Percentiles rank a stretch among this genome's conserved stretches.
Conservation (phyloP, 768 basidiomycete genomes). For the Tricholomella constricta region DNA sequence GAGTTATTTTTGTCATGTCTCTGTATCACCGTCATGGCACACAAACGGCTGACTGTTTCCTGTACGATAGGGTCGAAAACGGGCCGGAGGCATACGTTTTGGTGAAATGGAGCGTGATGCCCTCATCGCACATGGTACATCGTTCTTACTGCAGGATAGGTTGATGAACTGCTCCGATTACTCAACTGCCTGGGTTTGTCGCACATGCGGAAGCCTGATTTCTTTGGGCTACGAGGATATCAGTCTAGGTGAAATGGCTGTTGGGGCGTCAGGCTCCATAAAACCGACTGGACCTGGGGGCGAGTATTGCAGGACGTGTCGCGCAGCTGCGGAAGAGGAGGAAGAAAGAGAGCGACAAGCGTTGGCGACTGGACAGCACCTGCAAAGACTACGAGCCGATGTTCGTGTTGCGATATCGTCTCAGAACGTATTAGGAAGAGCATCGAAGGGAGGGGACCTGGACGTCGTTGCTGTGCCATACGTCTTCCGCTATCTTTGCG, state of each 20-base stretch:
- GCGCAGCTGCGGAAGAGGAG: slow-evolving; percentile 65
- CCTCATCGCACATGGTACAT: slow-evolving; percentile 96
- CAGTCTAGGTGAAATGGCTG: slow-evolving; percentile 63
- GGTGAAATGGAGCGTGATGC: slow-evolving; percentile 99
- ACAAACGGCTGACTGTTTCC: slow-evolving; percentile 4
- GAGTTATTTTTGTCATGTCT: slow-evolving; percentile 23
- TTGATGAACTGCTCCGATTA: slow-evolving; percentile 99
- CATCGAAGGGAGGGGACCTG: slow-evolving; percentile 75
- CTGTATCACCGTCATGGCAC: neutral
- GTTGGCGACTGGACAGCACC: slow-evolving; percentile 56
- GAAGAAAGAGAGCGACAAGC: slow-evolving; percentile 62
- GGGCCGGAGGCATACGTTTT: slow-evolving; percentile 97
- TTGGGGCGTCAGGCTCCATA: slow-evolving; percentile 49
- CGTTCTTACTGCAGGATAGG: slow-evolving; percentile 96
- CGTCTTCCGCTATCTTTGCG: slow-evolving; percentile 91
- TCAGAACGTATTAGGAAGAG: slow-evolving; percentile 61
- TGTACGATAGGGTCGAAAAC: slow-evolving; percentile 82
- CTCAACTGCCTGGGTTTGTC: slow-evolving; percentile 98
- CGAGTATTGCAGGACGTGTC: slow-evolving; percentile 96
- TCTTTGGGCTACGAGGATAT: slow-evolving; percentile 95
- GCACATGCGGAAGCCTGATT: slow-evolving; percentile 93
- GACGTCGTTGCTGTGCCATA: slow-evolving; percentile 96
- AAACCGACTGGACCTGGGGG: slow-evolving; percentile 75
- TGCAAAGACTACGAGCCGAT: slow-evolving; percentile 47
- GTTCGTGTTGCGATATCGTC: slow-evolving; percentile 68